Evolutionary conservation across 345 rosid species (phyloP), one percentile per base, ranked within the genome.

Genomic region (Brassica juncea): DNA sequence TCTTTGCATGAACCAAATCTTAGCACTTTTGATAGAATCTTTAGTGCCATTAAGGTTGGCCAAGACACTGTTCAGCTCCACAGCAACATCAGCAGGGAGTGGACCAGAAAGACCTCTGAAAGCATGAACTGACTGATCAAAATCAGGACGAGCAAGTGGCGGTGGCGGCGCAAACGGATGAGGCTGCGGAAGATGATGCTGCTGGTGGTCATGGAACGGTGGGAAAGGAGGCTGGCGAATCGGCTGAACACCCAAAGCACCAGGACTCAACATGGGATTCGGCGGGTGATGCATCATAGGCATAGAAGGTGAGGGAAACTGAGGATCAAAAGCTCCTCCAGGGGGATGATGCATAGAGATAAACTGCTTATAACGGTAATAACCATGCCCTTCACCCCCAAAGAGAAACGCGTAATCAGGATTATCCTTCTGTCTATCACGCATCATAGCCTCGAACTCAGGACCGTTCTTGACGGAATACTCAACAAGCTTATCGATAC

Each of bases 1-100:
- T 78, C 98, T 90, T 83, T 96, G 98, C 97, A 89, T 93, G 86
- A 96, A 96, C 99, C 99, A 96, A 86, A 84, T 82, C 88, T 96
- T 96, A 70, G 98, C 94, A 79, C 97, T 87, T 84, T 96, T 96
- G 80, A 96, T 96, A 6, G 99, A 93, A 78, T 96, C 99, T 86
- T 96, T 96, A 60, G 99, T 96, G 8, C 99, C 98, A 66, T 86
- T 93, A 58, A 96, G 94, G 84, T 87, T 90, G 73, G 84, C 87
- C 67, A 96, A 83, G 62, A 95, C 88, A 70, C 86, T 82, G 60
- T 68, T 87, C 66, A 95, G 97, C 80, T 95, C 99, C 75, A 87
- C 55, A 35, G 90, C 90, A 84, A 95, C 91, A 85, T 95, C 99
- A 70, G 93, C 78, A 61, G 98, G 97, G 66, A 91, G 94, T 62